Percentiles rank a stretch among this genome's conserved stretches.
Evolutionary conservation across 2,329 filamentous ascomycete species (phyloP).

Genomic region (Pestalotiopsis sp.): DNA sequence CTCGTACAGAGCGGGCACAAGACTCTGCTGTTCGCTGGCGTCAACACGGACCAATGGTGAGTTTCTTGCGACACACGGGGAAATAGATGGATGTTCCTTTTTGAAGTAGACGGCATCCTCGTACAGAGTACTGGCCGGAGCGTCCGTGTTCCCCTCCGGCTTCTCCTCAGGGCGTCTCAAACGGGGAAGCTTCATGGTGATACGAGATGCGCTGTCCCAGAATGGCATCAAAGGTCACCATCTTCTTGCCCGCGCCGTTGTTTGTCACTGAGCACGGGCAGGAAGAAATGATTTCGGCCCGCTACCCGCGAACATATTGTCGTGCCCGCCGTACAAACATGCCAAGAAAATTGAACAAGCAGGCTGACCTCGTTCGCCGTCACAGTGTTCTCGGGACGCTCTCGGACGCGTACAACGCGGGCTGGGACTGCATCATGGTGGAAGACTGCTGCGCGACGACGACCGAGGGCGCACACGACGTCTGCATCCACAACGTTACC

Average conservation of each 20-base stretch:
- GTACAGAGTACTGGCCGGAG: too few species aligned
- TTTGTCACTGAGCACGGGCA: not conserved
- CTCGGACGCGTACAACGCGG: slow-evolving; percentile 56
- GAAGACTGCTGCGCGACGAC: slow-evolving; percentile 57
- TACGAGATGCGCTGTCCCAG: not conserved
- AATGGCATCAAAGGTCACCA: not conserved
- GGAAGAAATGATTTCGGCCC: not conserved
- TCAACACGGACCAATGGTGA: slow-evolving; percentile 63
- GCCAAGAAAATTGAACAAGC: not conserved
- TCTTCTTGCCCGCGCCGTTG: not conserved
- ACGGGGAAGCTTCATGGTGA: not conserved
- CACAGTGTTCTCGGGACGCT: slow-evolving; percentile 53
- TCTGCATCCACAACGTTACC: slow-evolving; percentile 37
- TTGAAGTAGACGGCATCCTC: too few species aligned
- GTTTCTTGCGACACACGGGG: not conserved
- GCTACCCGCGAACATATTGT: not conserved
- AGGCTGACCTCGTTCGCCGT: too few species aligned
- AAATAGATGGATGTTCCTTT: too few species aligned
- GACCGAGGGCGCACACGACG: slow-evolving; percentile 40
- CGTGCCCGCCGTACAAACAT: not conserved
- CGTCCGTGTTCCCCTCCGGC: too few species aligned
- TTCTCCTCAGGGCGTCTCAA: too few species aligned
- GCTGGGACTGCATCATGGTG: slow-evolving; percentile 58
- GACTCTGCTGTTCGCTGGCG: slow-evolving; percentile 59
- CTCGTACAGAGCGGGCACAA: slow-evolving; percentile 40